Percentiles rank a stretch among this genome's conserved stretches.
These are phyloP conservation scores for Penicillium psychrofluorescens DNA, from an alignment of 495 filamentous ascomycete species.

Conservation along the genomic window DNA sequence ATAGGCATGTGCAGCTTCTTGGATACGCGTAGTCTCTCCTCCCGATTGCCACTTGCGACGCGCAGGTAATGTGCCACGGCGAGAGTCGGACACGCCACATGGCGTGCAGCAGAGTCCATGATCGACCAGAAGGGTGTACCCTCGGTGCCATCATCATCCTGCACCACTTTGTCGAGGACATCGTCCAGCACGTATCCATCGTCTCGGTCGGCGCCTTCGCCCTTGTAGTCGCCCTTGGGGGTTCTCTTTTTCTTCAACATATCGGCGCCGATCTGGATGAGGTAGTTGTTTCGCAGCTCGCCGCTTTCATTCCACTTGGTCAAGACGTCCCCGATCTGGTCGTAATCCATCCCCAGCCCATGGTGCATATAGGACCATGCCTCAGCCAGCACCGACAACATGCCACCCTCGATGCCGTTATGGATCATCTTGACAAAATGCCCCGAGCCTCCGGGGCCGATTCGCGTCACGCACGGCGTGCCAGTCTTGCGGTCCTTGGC, in stretches of 20 bases:
- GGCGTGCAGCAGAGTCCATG: conserved; percentile 52
- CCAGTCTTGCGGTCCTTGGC: conserved; percentile 52
- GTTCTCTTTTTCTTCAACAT: conserved; percentile 46
- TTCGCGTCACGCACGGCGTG: conserved; percentile 52
- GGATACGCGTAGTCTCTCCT: conserved; percentile 42
- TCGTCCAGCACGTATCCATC: conserved; percentile 50
- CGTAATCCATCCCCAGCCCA: conserved; percentile 51
- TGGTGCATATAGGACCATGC: conserved; percentile 58
- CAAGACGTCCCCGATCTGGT: conserved; percentile 57
- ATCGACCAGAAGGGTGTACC: conserved; percentile 63
- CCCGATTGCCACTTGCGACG: conserved; percentile 55
- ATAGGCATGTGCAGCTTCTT: conserved; percentile 35
- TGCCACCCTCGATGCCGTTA: conserved; percentile 70
- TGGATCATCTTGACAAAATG: conserved; percentile 78
- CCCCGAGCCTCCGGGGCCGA: conserved; percentile 57
- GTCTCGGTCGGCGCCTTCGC: conserved; percentile 24
- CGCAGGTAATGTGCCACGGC: conserved; percentile 59
- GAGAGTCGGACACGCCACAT: conserved; percentile 61
- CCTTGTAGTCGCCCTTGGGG: conserved; percentile 32
- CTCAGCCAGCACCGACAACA: conserved; percentile 55
- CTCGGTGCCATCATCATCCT: conserved; percentile 61
- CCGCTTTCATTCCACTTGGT: conserved; percentile 52
- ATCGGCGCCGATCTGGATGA: conserved; percentile 56
- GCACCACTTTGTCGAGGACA: conserved; percentile 69
- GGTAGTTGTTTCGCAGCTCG: conserved; percentile 52